Percentiles rank a stretch among this genome's conserved stretches.
Conservation (phyloP, 2,329 filamentous ascomycete genomes). For the Paraphoma sp. region DNA sequence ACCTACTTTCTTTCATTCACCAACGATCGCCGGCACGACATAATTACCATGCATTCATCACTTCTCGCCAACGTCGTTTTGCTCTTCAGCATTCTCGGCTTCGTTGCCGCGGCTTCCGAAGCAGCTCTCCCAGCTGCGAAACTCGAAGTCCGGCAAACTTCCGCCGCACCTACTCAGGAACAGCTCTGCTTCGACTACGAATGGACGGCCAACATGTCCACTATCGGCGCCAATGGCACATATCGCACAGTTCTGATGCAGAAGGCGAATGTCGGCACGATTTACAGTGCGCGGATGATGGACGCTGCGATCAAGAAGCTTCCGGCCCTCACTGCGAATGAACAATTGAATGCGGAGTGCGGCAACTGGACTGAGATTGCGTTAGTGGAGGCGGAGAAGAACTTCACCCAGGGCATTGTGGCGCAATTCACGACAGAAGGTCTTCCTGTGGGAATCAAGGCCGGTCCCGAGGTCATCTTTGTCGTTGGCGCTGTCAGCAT, state of each 20-base stretch:
- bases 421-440: slow-evolving; percentile 39
- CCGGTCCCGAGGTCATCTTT: slow-evolving; percentile 28
- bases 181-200: slow-evolving; percentile 53
- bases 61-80: slow-evolving; percentile 34
- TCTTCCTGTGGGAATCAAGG: slow-evolving; percentile 37
- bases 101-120: slow-evolving; percentile 14
- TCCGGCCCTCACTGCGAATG: slow-evolving; percentile 49
- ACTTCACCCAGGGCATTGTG: slow-evolving; percentile 55
- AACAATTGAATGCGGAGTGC: slow-evolving; percentile 52
- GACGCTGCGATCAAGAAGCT: slow-evolving; percentile 50
- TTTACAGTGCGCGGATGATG: slow-evolving; percentile 49
- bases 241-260: slow-evolving; percentile 56
- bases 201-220: slow-evolving; percentile 56
- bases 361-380: slow-evolving; percentile 56
- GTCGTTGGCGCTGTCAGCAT: slow-evolving; percentile 19
- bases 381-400: slow-evolving; percentile 52
- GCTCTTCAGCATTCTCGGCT: slow-evolving; percentile 31
- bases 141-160: slow-evolving; percentile 36
- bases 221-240: slow-evolving; percentile 54
- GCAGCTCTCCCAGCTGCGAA: slow-evolving; percentile 19
- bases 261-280: slow-evolving; percentile 52
- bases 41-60: slow-evolving; percentile 28
- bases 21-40: slow-evolving; percentile 2
- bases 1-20: no score
- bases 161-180: slow-evolving; percentile 26